These are phyloP conservation scores for Botryococcus braunii DNA, from an alignment of 163 green algal species.

Conservation along the genomic window DNA sequence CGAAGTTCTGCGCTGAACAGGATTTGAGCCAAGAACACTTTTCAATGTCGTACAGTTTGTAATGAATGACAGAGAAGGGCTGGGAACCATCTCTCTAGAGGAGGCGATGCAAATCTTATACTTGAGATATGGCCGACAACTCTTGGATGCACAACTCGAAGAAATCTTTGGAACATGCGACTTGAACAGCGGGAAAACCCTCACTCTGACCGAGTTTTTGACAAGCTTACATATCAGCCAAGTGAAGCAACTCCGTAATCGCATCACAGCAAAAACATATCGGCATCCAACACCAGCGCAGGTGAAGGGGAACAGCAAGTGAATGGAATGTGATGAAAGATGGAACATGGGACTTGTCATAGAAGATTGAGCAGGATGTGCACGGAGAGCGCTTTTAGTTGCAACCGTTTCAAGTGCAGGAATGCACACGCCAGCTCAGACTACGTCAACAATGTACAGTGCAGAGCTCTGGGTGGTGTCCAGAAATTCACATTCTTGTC, in stretches of 20 bases:
- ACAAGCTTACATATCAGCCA: slow-evolving; percentile 71
- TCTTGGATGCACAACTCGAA: slow-evolving; percentile 77
- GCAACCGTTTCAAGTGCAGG: no score
- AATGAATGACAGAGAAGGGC: slow-evolving; percentile 78
- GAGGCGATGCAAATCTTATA: slow-evolving; percentile 87
- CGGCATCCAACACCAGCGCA: background rate
- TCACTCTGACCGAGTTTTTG: slow-evolving; percentile 85
- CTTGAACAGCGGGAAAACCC: slow-evolving; percentile 78
- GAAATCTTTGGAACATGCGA: slow-evolving; percentile 88
- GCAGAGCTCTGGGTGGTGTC: no score
- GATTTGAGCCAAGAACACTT: slow-evolving; percentile 79
- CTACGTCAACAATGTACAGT: no score
- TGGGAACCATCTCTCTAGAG: slow-evolving; percentile 65
- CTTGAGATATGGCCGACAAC: slow-evolving; percentile 69
- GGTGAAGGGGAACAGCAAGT: no score
- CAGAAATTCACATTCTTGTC: no score
- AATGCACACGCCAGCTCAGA: no score
- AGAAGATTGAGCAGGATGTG: no score
- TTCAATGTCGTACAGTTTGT: slow-evolving; percentile 94
- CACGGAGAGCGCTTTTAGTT: no score
- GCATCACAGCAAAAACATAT: slow-evolving; percentile 61
- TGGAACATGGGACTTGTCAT: no score
- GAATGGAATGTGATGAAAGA: no score
- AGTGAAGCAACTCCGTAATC: slow-evolving; percentile 56
- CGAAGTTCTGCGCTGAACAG: no score